A percentile compares a stretch with the other conserved stretches of the same genome.
Evolutionary conservation across 1,284 basidiomycete species (phyloP).

Genomic region (Tremellales sp.): DNA sequence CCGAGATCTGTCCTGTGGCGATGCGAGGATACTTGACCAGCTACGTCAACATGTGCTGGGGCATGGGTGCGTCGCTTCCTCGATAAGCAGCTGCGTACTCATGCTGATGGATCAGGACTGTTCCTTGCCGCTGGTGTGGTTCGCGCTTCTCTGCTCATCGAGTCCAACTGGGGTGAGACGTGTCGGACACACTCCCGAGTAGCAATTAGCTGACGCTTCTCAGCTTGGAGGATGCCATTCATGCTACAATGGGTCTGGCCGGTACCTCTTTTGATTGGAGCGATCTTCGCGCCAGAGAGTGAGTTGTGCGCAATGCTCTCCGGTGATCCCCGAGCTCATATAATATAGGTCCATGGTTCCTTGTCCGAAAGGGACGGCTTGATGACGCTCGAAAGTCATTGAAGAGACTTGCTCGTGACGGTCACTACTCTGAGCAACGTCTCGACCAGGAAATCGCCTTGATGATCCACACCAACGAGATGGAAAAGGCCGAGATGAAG

Average conservation of each 20-base stretch:
- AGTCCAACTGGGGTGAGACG: slow-evolving; percentile 15
- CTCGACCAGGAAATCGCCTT: slow-evolving; percentile 25
- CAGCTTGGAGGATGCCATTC: slow-evolving; percentile 33
- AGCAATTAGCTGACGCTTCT: not conserved
- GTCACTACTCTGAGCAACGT: slow-evolving; percentile 19
- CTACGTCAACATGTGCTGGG: slow-evolving; percentile 54
- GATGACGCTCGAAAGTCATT: slow-evolving; percentile 32
- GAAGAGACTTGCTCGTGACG: slow-evolving; percentile 14
- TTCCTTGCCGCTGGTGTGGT: slow-evolving; percentile 42
- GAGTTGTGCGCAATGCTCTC: not conserved
- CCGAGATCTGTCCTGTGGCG: slow-evolving; percentile 50
- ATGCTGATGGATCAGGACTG: slow-evolving; percentile 27
- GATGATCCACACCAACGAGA: slow-evolving; percentile 5
- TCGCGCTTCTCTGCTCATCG: slow-evolving; percentile 34
- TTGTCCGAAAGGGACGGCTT: slow-evolving; percentile 31
- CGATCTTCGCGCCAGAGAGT: slow-evolving; percentile 24
- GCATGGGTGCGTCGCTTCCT: no score
- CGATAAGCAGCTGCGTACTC: no score
- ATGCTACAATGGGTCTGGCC: slow-evolving; percentile 48
- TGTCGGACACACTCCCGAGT: not conserved
- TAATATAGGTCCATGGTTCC: slow-evolving; percentile 26
- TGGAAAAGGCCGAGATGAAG: slow-evolving; percentile 9
- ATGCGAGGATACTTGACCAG: slow-evolving; percentile 30
- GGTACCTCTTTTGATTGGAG: slow-evolving; percentile 33
- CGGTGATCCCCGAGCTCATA: not conserved